Conservation (phyloP, 176 grass and related monocot species). For the Chrysopogon serrulatus region DNA sequence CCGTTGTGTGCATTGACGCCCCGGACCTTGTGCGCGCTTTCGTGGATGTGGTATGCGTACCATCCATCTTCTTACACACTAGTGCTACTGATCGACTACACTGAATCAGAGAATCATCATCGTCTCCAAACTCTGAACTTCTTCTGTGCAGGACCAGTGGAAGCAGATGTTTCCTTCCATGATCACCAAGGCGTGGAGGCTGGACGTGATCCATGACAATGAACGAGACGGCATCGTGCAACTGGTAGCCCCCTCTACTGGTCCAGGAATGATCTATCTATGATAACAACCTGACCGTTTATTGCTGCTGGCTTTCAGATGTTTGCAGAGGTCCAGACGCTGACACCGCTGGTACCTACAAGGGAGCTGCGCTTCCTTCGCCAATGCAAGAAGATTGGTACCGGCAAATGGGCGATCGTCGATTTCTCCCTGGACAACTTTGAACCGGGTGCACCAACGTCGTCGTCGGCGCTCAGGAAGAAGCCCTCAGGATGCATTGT, state of each 20-base stretch:
- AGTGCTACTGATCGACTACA: too few species aligned
- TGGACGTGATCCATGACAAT: slow-evolving; percentile 39
- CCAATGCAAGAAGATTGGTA: slow-evolving; percentile 52
- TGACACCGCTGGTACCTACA: slow-evolving; percentile 62
- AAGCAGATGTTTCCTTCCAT: slow-evolving; percentile 72
- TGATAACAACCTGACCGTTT: neutral
- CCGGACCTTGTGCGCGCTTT: slow-evolving; percentile 56
- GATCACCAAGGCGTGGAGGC: slow-evolving; percentile 42
- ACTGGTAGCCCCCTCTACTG: slow-evolving; percentile 36
- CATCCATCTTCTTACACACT: neutral
- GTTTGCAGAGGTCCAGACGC: slow-evolving; percentile 74
- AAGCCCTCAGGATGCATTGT: slow-evolving; percentile 70
- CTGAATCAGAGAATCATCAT: too few species aligned
- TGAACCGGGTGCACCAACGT: slow-evolving; percentile 24
- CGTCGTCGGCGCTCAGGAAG: slow-evolving; percentile 16
- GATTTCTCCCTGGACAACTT: slow-evolving; percentile 52
- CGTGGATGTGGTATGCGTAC: slow-evolving; percentile 56
- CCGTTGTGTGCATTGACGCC: slow-evolving; percentile 48
- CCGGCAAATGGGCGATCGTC: slow-evolving; percentile 57
- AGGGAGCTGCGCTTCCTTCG: slow-evolving; percentile 70
- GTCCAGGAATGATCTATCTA: neutral
- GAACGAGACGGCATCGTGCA: slow-evolving; percentile 53
- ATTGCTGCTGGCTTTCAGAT: slow-evolving; percentile 49
- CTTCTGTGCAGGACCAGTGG: slow-evolving; percentile 56
- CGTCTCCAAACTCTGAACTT: neutral